Evolutionary conservation across 306 rosid species (phyloP).

Genomic region (Psophocarpus tetragonolobus): DNA sequence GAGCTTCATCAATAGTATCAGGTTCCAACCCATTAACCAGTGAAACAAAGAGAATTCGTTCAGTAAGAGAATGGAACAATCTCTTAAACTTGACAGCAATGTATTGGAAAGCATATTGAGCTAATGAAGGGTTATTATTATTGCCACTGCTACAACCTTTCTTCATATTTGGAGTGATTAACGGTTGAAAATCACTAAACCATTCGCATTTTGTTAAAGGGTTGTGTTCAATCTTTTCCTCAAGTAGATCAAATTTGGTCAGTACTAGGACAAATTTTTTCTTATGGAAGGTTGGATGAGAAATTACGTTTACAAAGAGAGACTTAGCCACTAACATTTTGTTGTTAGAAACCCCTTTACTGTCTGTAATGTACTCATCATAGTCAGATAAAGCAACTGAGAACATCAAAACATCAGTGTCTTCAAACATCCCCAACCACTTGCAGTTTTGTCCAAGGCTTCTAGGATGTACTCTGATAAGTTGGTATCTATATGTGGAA

Average conservation of each 20-base stretch:
- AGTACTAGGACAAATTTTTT: slow-evolving; percentile 68
- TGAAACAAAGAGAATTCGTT: slow-evolving; percentile 65
- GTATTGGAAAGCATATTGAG: slow-evolving; percentile 66
- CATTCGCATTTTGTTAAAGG: slow-evolving; percentile 74
- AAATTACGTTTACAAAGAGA: slow-evolving; percentile 62
- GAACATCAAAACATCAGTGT: slow-evolving; percentile 56
- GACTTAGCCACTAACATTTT: slow-evolving; percentile 69
- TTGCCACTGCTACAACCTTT: slow-evolving; percentile 36
- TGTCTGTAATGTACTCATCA: slow-evolving; percentile 51
- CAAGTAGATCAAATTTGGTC: slow-evolving; percentile 71
- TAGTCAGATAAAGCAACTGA: slow-evolving; percentile 69
- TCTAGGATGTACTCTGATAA: slow-evolving; percentile 65
- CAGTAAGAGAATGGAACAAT: slow-evolving; percentile 50
- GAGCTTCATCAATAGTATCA: slow-evolving; percentile 68
- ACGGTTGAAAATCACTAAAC: slow-evolving; percentile 70
- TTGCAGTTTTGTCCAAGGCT: slow-evolving; percentile 71
- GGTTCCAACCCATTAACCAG: slow-evolving; percentile 63
- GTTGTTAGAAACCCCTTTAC: slow-evolving; percentile 51
- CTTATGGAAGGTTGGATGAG: slow-evolving; percentile 46
- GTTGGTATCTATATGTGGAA: slow-evolving; percentile 55
- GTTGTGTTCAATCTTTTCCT: slow-evolving; percentile 59
- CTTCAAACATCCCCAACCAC: slow-evolving; percentile 81
- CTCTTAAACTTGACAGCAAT: slow-evolving; percentile 76
- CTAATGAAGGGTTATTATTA: slow-evolving; percentile 46
- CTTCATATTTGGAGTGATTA: slow-evolving; percentile 34